Evolutionary conservation across 2,329 filamentous ascomycete species (phyloP).

Genomic region (Biscogniauxia marginata): DNA sequence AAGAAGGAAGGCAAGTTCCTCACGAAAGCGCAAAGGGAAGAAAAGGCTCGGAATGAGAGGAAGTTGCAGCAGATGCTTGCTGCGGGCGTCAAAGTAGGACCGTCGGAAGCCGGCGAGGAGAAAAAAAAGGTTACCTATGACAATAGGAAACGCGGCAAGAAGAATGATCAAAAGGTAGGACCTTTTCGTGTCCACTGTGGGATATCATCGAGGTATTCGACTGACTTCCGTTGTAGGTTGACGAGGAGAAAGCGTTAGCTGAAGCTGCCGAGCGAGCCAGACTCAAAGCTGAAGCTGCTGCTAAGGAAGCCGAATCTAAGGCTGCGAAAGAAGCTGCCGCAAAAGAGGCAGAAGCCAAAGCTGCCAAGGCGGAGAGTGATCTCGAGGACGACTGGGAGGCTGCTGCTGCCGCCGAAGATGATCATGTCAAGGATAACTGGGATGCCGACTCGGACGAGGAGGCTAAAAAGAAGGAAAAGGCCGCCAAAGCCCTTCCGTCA

Average conservation of each 20-base stretch:
- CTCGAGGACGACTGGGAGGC: slow-evolving; percentile 87
- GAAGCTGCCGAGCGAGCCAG: slow-evolving; percentile 74
- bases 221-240: slow-evolving; percentile 45
- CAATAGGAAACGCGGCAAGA: slow-evolving; percentile 69
- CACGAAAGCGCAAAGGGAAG: slow-evolving; percentile 82
- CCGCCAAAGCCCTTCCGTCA: slow-evolving; percentile 31
- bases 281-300: slow-evolving; percentile 64
- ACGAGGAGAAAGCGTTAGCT: slow-evolving; percentile 75
- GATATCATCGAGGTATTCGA: neutral
- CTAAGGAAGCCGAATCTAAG: slow-evolving; percentile 61
- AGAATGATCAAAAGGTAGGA: slow-evolving; percentile 53
- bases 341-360: slow-evolving; percentile 53
- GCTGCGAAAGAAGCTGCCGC: slow-evolving; percentile 57
- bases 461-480: slow-evolving; percentile 52
- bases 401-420: slow-evolving; percentile 69
- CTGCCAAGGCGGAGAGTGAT: slow-evolving; percentile 54
- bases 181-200: neutral
- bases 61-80: slow-evolving; percentile 85
- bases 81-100: slow-evolving; percentile 71
- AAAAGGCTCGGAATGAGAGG: slow-evolving; percentile 74
- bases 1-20: slow-evolving; percentile 87
- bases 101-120: slow-evolving; percentile 50
- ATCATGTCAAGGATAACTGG: slow-evolving; percentile 88
- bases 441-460: slow-evolving; percentile 82
- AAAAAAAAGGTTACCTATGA: slow-evolving; percentile 76